Conservation (phyloP, 2,329 filamentous ascomycete species). For the Penicillium sp. region DNA sequence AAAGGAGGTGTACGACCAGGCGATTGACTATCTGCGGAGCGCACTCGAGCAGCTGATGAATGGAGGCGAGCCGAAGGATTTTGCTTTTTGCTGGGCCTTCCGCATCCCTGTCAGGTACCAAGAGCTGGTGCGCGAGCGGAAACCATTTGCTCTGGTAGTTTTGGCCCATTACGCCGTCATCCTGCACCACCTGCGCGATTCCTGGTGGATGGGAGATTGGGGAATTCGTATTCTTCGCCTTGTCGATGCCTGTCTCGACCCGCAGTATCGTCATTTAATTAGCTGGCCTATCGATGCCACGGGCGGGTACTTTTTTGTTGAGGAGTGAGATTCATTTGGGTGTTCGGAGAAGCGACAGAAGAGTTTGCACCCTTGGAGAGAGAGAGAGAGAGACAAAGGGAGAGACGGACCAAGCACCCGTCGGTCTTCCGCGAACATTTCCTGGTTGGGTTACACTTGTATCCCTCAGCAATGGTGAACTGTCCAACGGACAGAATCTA, state of each 20-base stretch:
- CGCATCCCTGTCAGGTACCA: conserved; percentile 61
- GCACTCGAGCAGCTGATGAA: conserved; percentile 30
- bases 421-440: neutral
- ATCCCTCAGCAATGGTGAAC: neutral
- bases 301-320: conserved; percentile 28
- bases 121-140: conserved; percentile 40
- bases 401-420: neutral
- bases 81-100: conserved; percentile 57
- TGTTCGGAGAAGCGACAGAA: neutral
- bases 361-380: neutral
- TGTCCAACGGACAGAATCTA: neutral
- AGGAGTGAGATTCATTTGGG: neutral
- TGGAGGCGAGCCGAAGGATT: conserved; percentile 29
- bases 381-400: neutral
- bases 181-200: conserved; percentile 58
- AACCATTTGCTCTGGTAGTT: conserved; percentile 44
- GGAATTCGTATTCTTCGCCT: conserved; percentile 65
- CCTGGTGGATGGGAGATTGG: conserved; percentile 71
- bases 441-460: neutral
- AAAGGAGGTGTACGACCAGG: conserved; percentile 23
- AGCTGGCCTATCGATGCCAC: conserved; percentile 37
- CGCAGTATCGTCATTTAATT: conserved; percentile 29
- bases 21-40: conserved; percentile 28
- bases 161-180: conserved; percentile 46
- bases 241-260: conserved; percentile 39